These are phyloP conservation scores for Aspergillus arachidicola DNA, from an alignment of 2,329 filamentous ascomycete species.

Conservation along the genomic window DNA sequence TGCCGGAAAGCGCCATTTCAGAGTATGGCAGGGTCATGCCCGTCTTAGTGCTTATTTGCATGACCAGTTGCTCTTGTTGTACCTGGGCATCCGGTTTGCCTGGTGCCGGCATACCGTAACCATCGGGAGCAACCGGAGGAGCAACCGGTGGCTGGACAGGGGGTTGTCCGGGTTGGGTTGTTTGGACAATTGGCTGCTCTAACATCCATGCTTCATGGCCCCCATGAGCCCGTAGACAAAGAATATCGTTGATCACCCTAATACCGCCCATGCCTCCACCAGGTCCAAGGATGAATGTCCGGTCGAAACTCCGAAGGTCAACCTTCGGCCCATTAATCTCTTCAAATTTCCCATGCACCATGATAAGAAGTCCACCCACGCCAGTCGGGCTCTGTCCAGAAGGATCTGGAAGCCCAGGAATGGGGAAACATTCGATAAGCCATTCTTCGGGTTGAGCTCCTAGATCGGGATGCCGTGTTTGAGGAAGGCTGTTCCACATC, in stretches of 20 bases:
- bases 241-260: conserved; percentile 77
- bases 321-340: conserved; percentile 66
- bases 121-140: conserved; percentile 36
- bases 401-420: conserved; percentile 72
- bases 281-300: conserved; percentile 77
- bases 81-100: conserved; percentile 54
- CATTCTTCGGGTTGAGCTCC: conserved; percentile 69
- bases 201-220: conserved; percentile 56
- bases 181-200: conserved; percentile 35
- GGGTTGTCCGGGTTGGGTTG: conserved; percentile 10
- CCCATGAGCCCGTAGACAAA: conserved; percentile 71
- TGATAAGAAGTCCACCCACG: conserved; percentile 76
- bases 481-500: conserved; percentile 70
- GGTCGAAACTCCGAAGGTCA: conserved; percentile 74
- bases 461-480: conserved; percentile 74
- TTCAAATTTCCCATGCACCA: conserved; percentile 81
- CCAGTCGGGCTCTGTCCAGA: conserved; percentile 64
- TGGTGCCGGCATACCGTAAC: conserved; percentile 44
- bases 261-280: conserved; percentile 67
- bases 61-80: conserved; percentile 69
- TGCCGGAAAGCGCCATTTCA: conserved; percentile 76
- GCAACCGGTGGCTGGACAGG: conserved; percentile 21
- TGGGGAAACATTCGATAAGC: conserved; percentile 77
- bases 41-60: conserved; percentile 74
- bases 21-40: conserved; percentile 80